Conservation (phyloP, 371 early-diverging fungal species). For the Syncephalastrum contaminatum region DNA sequence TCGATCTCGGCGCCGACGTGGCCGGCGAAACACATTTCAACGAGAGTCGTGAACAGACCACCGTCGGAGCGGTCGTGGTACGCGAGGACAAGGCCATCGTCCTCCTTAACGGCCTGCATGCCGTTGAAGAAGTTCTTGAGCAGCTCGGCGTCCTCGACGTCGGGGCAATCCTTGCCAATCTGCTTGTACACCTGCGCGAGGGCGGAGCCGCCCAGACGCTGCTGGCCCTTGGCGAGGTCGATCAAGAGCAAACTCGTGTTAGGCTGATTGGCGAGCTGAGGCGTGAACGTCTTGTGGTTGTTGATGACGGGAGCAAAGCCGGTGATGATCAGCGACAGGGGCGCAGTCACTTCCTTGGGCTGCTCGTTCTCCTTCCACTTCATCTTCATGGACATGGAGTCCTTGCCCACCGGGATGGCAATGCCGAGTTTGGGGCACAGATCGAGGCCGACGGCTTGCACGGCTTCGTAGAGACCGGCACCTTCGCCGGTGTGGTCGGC, state of each 20-base stretch:
- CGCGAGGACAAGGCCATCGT: slow-evolving; percentile 68
- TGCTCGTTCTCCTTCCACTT: slow-evolving; percentile 69
- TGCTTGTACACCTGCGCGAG: slow-evolving; percentile 92
- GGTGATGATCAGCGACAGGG: slow-evolving; percentile 88
- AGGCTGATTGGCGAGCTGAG: slow-evolving; percentile 65
- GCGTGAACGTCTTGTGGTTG: slow-evolving; percentile 84
- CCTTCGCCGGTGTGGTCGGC: slow-evolving; percentile 92
- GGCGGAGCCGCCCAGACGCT: slow-evolving; percentile 91
- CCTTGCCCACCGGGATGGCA: slow-evolving; percentile 97
- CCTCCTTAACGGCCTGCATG: slow-evolving; percentile 60
- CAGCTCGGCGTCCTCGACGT: slow-evolving; percentile 74
- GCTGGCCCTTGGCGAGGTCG: slow-evolving; percentile 82
- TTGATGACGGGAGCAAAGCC: slow-evolving; percentile 88
- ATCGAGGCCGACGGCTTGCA: slow-evolving; percentile 89
- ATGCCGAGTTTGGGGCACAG: slow-evolving; percentile 91
- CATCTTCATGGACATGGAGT: slow-evolving; percentile 98
- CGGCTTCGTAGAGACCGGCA: slow-evolving; percentile 89
- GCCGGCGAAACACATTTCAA: slow-evolving; percentile 96
- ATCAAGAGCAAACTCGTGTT: slow-evolving; percentile 73
- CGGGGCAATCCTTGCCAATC: slow-evolving; percentile 80
- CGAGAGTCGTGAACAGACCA: slow-evolving; percentile 86
- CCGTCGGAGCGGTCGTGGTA: slow-evolving; percentile 98
- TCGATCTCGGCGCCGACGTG: slow-evolving; percentile 78
- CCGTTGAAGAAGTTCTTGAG: slow-evolving; percentile 80
- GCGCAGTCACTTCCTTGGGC: slow-evolving; percentile 75